Conservation (phyloP, 305 asterid species). For the Solanum aculeatissimum region DNA sequence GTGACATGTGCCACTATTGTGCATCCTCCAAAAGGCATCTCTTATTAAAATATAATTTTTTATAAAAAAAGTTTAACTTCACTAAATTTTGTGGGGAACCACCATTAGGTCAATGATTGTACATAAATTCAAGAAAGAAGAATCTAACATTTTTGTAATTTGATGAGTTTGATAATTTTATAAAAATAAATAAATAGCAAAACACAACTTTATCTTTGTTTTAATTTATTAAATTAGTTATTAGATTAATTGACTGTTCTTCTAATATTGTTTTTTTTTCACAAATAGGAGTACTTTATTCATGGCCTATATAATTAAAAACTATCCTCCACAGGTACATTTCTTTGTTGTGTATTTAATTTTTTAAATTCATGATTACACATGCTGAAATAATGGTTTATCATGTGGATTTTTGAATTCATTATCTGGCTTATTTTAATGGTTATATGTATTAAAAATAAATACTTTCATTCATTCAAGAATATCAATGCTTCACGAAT, state of each 20-base stretch:
- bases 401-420: background rate
- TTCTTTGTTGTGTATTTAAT: background rate
- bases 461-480: background rate
- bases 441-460: background rate
- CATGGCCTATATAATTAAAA: background rate
- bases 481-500: too few relatives aligned
- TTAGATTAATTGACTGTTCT: background rate
- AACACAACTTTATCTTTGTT: background rate
- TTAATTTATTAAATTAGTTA: background rate
- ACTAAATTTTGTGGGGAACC: background rate
- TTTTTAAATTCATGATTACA: background rate
- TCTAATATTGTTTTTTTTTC: background rate
- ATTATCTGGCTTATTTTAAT: background rate
- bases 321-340: background rate
- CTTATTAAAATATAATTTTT: background rate
- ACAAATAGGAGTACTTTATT: background rate
- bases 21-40: background rate
- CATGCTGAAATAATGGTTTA: background rate
- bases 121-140: background rate
- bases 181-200: background rate
- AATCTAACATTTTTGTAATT: background rate
- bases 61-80: background rate
- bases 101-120: background rate
- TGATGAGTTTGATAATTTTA: background rate
- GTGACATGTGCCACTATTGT: background rate